Conservation (phyloP, 2,329 filamentous ascomycete genomes). For the Colletotrichum sp. region DNA sequence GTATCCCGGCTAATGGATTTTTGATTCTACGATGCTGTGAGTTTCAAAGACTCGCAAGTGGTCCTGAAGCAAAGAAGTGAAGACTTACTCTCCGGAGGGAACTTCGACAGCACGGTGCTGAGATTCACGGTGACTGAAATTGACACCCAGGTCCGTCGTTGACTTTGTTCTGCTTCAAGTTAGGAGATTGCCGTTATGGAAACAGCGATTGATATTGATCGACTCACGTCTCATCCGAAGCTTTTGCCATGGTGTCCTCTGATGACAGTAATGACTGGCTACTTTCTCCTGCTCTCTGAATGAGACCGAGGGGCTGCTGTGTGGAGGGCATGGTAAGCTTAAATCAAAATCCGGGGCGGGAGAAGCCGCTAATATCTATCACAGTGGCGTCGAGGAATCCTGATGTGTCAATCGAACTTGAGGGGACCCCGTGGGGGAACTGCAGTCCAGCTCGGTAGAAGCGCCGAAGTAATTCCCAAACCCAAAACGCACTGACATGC, state of each 20-base stretch:
- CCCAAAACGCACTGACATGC: neutral
- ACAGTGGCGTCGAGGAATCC: neutral
- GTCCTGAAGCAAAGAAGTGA: neutral
- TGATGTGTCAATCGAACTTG: neutral
- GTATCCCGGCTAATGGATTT: conserved; percentile 45
- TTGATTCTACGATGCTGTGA: neutral
- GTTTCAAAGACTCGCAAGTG: neutral
- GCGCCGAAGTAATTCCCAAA: neutral
- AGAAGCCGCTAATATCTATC: neutral
- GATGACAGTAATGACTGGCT: neutral
- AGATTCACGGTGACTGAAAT: neutral
- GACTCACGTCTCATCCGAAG: neutral
- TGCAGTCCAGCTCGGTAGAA: neutral
- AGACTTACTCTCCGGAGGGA: neutral
- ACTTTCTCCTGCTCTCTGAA: neutral
- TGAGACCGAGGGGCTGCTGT: neutral
- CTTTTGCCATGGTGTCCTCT: neutral
- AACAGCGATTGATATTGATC: neutral
- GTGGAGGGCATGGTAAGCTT: neutral
- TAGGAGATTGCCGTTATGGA: neutral
- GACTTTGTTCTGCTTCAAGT: neutral
- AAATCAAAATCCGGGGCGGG: neutral
- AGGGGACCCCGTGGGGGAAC: neutral
- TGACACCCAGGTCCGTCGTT: neutral
- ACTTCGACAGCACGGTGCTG: neutral